phyloP scores from a whole-genome alignment of 2,329 filamentous ascomycete species.

The Seiridium cupressi region DNA sequence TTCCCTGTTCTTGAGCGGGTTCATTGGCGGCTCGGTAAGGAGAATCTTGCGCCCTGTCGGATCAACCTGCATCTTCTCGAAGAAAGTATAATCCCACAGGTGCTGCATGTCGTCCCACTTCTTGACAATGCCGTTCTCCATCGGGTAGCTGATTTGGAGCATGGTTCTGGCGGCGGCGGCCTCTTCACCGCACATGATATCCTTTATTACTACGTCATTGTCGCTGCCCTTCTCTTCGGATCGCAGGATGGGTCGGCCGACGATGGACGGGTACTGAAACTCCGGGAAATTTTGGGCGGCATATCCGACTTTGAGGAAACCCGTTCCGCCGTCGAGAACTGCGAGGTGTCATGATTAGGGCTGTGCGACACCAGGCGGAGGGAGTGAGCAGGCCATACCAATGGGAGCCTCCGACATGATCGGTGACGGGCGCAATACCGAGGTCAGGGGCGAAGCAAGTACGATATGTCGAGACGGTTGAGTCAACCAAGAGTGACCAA shows the following conservation, averaged over 20 bases:
- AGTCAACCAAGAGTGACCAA: background rate
- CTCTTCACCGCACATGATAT: conserved; percentile 99
- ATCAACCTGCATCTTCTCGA: conserved; percentile 94
- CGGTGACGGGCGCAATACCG: background rate
- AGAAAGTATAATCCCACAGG: conserved; percentile 98
- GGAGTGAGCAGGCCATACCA: conserved; percentile 7
- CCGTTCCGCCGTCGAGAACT: conserved; percentile 99
- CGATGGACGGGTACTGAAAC: conserved; percentile 96
- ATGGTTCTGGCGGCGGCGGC: conserved; percentile 92
- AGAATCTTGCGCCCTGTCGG: conserved; percentile 93
- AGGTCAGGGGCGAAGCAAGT: background rate
- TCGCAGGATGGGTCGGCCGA: conserved; percentile 94
- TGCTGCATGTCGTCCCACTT: conserved; percentile 99
- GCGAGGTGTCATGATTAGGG: conserved; percentile 9
- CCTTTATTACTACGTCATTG: conserved; percentile 77
- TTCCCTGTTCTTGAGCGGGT: conserved; percentile 93
- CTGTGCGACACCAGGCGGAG: conserved; percentile 13
- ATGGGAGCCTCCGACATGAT: conserved; percentile 8
- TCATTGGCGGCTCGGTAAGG: conserved; percentile 95
- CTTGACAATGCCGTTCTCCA: conserved; percentile 99
- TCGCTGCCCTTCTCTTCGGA: conserved; percentile 76
- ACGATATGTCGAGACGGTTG: background rate
- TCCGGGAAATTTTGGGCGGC: conserved; percentile 99
- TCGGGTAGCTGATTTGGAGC: conserved; percentile 98
- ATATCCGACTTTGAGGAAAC: conserved; percentile 99